These are phyloP conservation scores for Geotrichum carabidarum DNA, from an alignment of 1,139 yeast species.

Conservation along the genomic window DNA sequence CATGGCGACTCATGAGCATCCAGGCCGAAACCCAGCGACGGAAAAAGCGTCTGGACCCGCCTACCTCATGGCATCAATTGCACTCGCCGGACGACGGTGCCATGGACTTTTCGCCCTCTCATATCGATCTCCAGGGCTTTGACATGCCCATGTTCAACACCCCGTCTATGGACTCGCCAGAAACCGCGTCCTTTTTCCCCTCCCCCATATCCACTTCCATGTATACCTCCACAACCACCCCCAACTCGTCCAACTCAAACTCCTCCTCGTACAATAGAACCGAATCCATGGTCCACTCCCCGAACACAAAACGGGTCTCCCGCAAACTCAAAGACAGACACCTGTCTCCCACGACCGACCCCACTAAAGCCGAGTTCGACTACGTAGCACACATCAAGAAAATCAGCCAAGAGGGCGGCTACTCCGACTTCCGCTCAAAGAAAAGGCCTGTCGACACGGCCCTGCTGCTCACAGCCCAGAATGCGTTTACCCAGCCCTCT, in stretches of 20 bases:
- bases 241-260: slow-evolving; percentile 15
- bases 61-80: slow-evolving; percentile 12
- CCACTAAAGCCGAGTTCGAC: slow-evolving; percentile 41
- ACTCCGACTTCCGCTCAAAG: slow-evolving; percentile 8
- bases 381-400: slow-evolving; percentile 62
- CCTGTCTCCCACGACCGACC: slow-evolving; percentile 14
- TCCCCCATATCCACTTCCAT: slow-evolving; percentile 11
- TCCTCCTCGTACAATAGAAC: slow-evolving; percentile 11
- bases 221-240: slow-evolving; percentile 13
- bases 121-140: not conserved
- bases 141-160: slow-evolving; percentile 7
- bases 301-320: not conserved
- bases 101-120: not conserved
- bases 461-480: slow-evolving; percentile 1
- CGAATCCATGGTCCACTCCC: not conserved
- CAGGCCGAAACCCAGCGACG: slow-evolving; percentile 29
- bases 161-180: slow-evolving; percentile 15
- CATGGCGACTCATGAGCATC: slow-evolving; percentile 81
- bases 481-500: slow-evolving; percentile 1
- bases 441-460: slow-evolving; percentile 15
- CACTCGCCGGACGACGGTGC: not conserved
- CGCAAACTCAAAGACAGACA: not conserved
- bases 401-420: slow-evolving; percentile 45
- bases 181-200: slow-evolving; percentile 12
- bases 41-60: slow-evolving; percentile 1